Evolutionary conservation across 2,329 filamentous ascomycete species (phyloP).

Genomic region (Hypoxylon sp.): DNA sequence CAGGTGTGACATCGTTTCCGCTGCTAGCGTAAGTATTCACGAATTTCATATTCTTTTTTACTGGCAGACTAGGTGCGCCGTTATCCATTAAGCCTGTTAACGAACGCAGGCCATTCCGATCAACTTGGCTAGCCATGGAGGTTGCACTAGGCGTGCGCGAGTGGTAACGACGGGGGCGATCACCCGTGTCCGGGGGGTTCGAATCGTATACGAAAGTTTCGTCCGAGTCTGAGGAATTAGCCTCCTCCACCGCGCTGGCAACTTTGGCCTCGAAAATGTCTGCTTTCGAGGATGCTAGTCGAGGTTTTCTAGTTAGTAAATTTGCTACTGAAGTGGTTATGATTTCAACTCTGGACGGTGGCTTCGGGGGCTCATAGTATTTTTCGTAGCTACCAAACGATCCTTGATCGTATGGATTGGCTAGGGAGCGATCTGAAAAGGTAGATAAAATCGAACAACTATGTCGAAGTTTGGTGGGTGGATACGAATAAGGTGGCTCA

Average conservation of each 20-base stretch:
- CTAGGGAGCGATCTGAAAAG: slow-evolving; percentile 52
- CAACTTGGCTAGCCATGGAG: slow-evolving; percentile 79
- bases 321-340: slow-evolving; percentile 56
- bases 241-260: slow-evolving; percentile 94
- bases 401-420: slow-evolving; percentile 52
- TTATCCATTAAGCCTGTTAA: slow-evolving; percentile 76
- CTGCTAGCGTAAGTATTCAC: slow-evolving; percentile 80
- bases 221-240: slow-evolving; percentile 95
- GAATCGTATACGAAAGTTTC: slow-evolving; percentile 99
- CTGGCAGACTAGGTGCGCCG: slow-evolving; percentile 62
- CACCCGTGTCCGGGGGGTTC: slow-evolving; percentile 79
- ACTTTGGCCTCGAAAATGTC: slow-evolving; percentile 99
- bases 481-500: slow-evolving; percentile 61
- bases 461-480: slow-evolving; percentile 54
- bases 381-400: slow-evolving; percentile 48
- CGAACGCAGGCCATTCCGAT: slow-evolving; percentile 70
- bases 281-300: slow-evolving; percentile 87
- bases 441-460: slow-evolving; percentile 56
- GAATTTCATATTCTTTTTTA: slow-evolving; percentile 97
- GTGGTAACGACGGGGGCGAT: slow-evolving; percentile 81
- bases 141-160: slow-evolving; percentile 95
- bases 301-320: slow-evolving; percentile 58
- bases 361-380: slow-evolving; percentile 40
- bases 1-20: slow-evolving; percentile 64
- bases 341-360: slow-evolving; percentile 47